Evolutionary conservation across 1,139 yeast species (phyloP), one percentile per base, ranked within the genome.

Genomic region (Yamadazyma taylorii): DNA sequence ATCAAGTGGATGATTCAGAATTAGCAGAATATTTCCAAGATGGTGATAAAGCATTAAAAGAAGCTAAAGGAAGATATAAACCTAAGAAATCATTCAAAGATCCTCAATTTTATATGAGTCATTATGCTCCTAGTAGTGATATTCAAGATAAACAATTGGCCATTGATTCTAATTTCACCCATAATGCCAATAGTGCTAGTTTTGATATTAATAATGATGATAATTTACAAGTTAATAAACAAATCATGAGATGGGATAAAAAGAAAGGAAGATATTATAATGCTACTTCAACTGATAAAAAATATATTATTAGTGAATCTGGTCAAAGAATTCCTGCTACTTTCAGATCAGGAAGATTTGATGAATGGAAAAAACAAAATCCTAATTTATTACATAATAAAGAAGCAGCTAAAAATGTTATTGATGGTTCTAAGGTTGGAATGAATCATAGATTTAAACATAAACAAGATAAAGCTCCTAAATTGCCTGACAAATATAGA

Each of bases 291-390:
- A 77, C 85, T 17, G 92, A 86, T 54, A 79, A 83, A 59, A 90
- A 87, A 64, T 92, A 75, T 60, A 92, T 94, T 52, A 84, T 89
- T 47, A 95, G 97, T 47, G 99, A 94, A 60, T 83, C 88, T 60
- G 99, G 99, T 7, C 90, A 86, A 53, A 80, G 79, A 60, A 81
- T 94, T 39, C 97, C 98, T 4, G 98, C 98, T 1, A 75, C 95
- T 15, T 89, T 83, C 64, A 75, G 87, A 55, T 83, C 95, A 4
- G 99, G 99, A 38, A 81, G 89, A 51, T 92, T 79, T 55, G 97
- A 89, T 41, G 84, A 83, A 36, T 92, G 97, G 98, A 85, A 83
- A 56, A 75, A 81, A 48, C 79, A 80, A 31, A 29, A 29, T 29
- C 23, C 24, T 11, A 78, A 48, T 32, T 46, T 47, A 10, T 34